Evolutionary conservation across 2,329 filamentous ascomycete genomes (phyloP), one percentile per base, ranked within the genome.

Genomic region (Verticillium longisporum): DNA sequence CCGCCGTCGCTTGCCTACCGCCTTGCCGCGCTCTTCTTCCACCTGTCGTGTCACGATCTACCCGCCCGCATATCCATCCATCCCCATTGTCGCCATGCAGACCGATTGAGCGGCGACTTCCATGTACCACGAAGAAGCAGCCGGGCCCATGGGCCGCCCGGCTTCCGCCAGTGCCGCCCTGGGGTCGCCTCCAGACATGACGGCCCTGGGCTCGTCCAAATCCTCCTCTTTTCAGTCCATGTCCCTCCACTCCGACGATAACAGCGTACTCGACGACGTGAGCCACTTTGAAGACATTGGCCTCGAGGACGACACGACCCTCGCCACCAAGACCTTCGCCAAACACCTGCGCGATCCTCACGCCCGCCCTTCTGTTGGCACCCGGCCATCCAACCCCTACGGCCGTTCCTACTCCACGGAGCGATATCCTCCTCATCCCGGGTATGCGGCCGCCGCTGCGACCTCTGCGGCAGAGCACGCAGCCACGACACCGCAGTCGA

Each of bases 281-380:
- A 87, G 86, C 65, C 88, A 97, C 73, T 97, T 97, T 69, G 94
- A 98, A 73, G 94, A 97, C 66, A 97, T 97, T 72, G 91, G 90
- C 13, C 85, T 98, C 34, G 89, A 92, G 68, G 88, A 92, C 64
- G 80, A 81, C 41, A 66, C 71, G 58, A 67, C 74, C 15, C 61
- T 69, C 36, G 71, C 74, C 57, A 60, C 62, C 13, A 56, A 50
- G 45, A 50, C n/a, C 45, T 50, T 21, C 45, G 26, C 54, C 15
- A 26, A 55, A 11, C 32, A 55, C 54, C 54, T 34, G 13, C 54
- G 26, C 26, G 32, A 55, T 32, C 54, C 57, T 32, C 38, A 59
- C 31, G 31, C 41, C 33, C 61, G 72, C 63, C 11, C 66, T 63
- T 38, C 65, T 67, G 62, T 60, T 66, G 61, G 57, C 11, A 63